These are phyloP conservation scores for Annulohypoxylon moriforme DNA, from an alignment of 495 filamentous ascomycete genomes.

Conservation along the genomic window DNA sequence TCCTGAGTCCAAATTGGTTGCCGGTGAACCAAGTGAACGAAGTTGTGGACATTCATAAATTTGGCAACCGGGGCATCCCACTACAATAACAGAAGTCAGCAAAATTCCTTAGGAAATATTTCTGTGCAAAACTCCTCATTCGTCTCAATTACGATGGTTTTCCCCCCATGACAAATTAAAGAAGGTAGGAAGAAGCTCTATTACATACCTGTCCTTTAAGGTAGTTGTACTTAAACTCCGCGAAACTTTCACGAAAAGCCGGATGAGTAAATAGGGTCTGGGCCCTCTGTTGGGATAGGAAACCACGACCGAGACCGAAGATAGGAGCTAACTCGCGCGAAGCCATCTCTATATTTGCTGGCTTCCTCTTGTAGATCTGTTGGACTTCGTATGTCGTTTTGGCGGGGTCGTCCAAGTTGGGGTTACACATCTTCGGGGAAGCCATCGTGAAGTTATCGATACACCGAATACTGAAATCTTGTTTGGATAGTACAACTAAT, in stretches of 20 bases:
- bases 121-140: no score
- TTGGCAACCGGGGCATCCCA: conserved; percentile 33
- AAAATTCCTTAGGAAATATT: no score
- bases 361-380: conserved; percentile 26
- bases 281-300: conserved; percentile 28
- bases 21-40: neutral
- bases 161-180: no score
- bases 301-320: conserved; percentile 44
- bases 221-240: conserved; percentile 31
- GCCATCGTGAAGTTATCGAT: neutral
- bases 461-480: neutral
- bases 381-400: conserved; percentile 18
- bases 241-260: conserved; percentile 10
- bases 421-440: neutral
- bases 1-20: neutral
- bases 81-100: no score
- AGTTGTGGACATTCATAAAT: conserved; percentile 16
- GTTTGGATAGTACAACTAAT: neutral
- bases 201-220: conserved; percentile 4
- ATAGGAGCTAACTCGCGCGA: conserved; percentile 44
- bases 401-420: conserved; percentile 25
- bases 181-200: no score
- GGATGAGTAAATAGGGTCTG: conserved; percentile 38
- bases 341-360: conserved; percentile 16
- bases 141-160: no score